Conservation (phyloP, 2,329 filamentous ascomycete species). For the Penicillium decumbens region DNA sequence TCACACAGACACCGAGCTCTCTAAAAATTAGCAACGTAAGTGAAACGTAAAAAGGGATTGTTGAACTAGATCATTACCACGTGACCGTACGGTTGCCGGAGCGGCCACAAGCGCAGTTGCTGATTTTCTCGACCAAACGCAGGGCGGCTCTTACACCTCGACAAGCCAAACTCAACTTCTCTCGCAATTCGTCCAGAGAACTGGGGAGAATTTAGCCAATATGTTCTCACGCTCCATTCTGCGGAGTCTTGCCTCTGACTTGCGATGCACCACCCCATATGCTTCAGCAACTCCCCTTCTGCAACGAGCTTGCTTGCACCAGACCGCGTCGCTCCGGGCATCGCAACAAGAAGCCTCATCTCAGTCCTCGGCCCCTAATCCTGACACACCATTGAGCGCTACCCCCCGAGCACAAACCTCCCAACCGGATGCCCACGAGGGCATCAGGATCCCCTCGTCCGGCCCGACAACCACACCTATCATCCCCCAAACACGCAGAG, state of each 20-base stretch:
- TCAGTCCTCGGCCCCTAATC: constrained; percentile 28
- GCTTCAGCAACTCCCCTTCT: constrained; percentile 24
- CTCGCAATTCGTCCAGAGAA: constrained; percentile 12
- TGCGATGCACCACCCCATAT: constrained; percentile 23
- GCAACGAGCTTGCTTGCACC: constrained; percentile 43
- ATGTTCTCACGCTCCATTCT: constrained; percentile 40
- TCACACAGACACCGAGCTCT: no score
- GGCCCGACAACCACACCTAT: constrained; percentile 12
- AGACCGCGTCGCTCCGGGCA: constrained; percentile 29
- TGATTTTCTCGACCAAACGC: constrained; percentile 33
- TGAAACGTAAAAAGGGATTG: neutral
- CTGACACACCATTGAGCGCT: constrained; percentile 29
- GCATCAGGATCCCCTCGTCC: constrained; percentile 6
- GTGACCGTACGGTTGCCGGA: constrained; percentile 27
- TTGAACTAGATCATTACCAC: constrained; percentile 12
- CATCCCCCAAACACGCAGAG: constrained; percentile 21
- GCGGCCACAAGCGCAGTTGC: constrained; percentile 29
- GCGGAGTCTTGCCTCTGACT: constrained; percentile 27
- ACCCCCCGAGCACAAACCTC: constrained; percentile 26
- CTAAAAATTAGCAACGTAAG: no score
- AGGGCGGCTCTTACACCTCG: constrained; percentile 11
- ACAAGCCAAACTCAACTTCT: constrained; percentile 11
- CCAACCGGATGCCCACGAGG: constrained; percentile 12
- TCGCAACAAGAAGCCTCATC: constrained; percentile 25
- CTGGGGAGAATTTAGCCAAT: constrained; percentile 8